Base-by-base conservation (phyloP, 257 asterid species). In the Solanum tarijense region DNA sequence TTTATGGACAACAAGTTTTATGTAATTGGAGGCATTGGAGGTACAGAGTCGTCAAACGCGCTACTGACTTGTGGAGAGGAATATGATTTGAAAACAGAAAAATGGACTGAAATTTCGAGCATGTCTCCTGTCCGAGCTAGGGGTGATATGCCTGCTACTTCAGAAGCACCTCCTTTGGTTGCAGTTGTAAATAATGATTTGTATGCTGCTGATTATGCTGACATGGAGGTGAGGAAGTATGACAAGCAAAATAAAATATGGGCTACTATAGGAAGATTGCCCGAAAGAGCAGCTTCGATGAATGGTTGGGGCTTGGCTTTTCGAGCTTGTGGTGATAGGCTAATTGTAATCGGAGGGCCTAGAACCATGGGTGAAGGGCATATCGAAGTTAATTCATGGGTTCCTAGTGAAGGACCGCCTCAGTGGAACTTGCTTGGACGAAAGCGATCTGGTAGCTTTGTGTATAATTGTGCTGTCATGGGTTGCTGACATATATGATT, bases 401-500 rank as follows among this genome's bases (percentile, higher is more conserved):
- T 86, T 48, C 93, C 94, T 16, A 89, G 92, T 43, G 93, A 91
- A 79, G 93, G 92, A 27, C 91, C 94, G 13, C 92, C 93, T 39
- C 89, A 90, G 23, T 92, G 94, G 94, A 92, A 91, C 39, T 88
- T 96, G 90, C 98, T 97, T 10, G 99, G 98, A 32, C 92, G 91
- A 38, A 97, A 96, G 89, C 91, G 92, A 66, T 95, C 98, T 0
- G 94, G 95, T 29, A 96, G 94, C 90, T 97, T 97, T 94, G 99
- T 97, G 55, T 97, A 96, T 93, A 97, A 97, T 89, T 97, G 99
- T 93, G 97, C 99, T 72, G 99, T 96, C 89, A 97, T 97, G 99
- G 99, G 99, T 83, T 96, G 99, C 94, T 97, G 93, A 95, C 88
- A n/a, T 78, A 66, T 86, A 13, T 90, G 92, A 88, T 85, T 87